phyloP scores from a whole-genome alignment of 2,329 filamentous ascomycete genomes.

The Exserohilum turcica region DNA sequence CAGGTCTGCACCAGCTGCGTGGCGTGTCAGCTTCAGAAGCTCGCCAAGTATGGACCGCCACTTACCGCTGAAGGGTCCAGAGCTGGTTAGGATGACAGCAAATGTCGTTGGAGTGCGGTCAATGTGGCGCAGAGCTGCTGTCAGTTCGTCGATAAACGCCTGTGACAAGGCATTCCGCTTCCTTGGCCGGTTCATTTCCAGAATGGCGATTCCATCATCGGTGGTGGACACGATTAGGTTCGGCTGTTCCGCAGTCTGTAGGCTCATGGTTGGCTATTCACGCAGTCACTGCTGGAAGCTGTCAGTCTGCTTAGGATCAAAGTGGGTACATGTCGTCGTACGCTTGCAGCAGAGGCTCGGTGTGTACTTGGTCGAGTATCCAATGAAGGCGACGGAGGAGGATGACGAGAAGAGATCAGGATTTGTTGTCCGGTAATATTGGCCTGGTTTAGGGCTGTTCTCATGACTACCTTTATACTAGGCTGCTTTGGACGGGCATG shows the following conservation, averaged over 20 bases:
- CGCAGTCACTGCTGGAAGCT: background rate
- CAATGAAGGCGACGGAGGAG: background rate
- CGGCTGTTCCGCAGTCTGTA: constrained; percentile 9
- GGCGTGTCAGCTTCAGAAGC: background rate
- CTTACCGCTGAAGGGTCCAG: constrained; percentile 70
- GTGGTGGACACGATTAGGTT: constrained; percentile 21
- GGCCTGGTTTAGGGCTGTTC: background rate
- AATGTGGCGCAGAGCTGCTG: constrained; percentile 20
- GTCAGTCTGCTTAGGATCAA: background rate
- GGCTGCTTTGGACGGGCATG: background rate
- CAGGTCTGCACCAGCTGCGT: constrained; percentile 83
- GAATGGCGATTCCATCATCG: constrained; percentile 51
- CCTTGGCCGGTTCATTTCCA: constrained; percentile 60
- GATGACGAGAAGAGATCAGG: too few species aligned
- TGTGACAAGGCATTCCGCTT: constrained; percentile 65
- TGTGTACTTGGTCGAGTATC: background rate
- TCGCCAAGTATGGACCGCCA: constrained; percentile 23
- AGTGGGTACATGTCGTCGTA: background rate
- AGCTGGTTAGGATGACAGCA: constrained; percentile 73
- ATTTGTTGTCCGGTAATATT: background rate
- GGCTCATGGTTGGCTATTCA: constrained; percentile 2
- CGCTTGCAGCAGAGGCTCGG: background rate
- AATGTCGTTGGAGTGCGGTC: constrained; percentile 26
- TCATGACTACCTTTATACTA: background rate
- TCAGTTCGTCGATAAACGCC: constrained; percentile 53